A percentile compares a stretch with the other conserved stretches of the same genome.
These are phyloP conservation scores for Omphalotus guepiniiformis DNA, from an alignment of 768 basidiomycete genomes.

Conservation along the genomic window DNA sequence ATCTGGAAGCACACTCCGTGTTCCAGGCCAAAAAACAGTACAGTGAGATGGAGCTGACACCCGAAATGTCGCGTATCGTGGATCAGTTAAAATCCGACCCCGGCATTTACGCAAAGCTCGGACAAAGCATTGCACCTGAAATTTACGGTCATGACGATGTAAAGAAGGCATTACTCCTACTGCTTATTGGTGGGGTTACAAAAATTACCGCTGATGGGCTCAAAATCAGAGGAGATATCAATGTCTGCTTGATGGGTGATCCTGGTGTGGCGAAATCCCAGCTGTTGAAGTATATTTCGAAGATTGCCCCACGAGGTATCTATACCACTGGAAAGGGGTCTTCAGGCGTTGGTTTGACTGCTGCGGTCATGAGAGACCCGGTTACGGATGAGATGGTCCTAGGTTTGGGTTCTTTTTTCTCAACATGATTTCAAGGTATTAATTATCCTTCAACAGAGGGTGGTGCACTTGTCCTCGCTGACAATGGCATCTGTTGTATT, in stretches of 20 bases:
- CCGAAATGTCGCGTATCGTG: constrained; percentile 71
- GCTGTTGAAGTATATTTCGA: constrained; percentile 95
- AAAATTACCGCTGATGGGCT: constrained; percentile 96
- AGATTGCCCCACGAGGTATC: constrained; percentile 94
- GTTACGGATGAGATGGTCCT: constrained; percentile 99
- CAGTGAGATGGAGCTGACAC: constrained; percentile 88
- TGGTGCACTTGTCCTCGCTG: constrained; percentile 96
- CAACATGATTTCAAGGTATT: not conserved
- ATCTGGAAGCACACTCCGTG: constrained; percentile 87
- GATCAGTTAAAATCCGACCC: constrained; percentile 67
- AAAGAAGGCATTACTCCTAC: constrained; percentile 89
- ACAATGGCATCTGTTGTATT: constrained; percentile 99
- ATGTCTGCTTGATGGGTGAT: constrained; percentile 98
- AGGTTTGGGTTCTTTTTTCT: constrained; percentile 47
- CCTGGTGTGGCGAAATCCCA: constrained; percentile 99
- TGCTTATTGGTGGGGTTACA: constrained; percentile 94
- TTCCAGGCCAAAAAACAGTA: constrained; percentile 98
- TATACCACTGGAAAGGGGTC: constrained; percentile 99
- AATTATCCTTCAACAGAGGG: constrained; percentile 63
- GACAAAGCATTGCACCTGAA: constrained; percentile 94
- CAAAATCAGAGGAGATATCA: constrained; percentile 98
- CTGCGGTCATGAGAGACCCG: constrained; percentile 98
- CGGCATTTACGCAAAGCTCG: constrained; percentile 81
- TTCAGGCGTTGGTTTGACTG: constrained; percentile 97
- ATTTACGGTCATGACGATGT: constrained; percentile 98